These are phyloP conservation scores for Apocynum venetum DNA, from an alignment of 257 asterid species.

Conservation along the genomic window DNA sequence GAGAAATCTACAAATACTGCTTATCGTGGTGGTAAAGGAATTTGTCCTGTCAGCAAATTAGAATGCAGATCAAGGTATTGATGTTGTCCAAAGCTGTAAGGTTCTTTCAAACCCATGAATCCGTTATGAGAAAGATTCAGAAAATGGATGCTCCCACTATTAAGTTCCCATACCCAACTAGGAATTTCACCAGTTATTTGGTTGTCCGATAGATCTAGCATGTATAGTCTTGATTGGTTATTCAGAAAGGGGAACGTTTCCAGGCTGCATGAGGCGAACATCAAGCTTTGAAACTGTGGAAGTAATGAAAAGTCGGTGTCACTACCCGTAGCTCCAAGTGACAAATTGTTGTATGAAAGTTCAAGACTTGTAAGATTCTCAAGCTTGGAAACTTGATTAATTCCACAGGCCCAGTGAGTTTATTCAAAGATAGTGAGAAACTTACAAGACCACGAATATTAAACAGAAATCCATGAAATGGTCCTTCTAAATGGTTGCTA, in stretches of 20 bases:
- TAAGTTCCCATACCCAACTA: constrained; percentile 48
- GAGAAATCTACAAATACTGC: constrained; percentile 31
- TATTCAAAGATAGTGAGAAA: constrained; percentile 37
- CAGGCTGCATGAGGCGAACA: constrained; percentile 50
- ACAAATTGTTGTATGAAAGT: constrained; percentile 23
- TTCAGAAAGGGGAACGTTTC: constrained; percentile 36
- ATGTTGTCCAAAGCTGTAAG: constrained; percentile 31
- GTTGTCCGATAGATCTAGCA: constrained; percentile 52
- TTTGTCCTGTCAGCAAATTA: constrained; percentile 32
- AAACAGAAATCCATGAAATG: constrained; percentile 45
- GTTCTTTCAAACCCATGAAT: constrained; percentile 40
- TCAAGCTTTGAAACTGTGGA: constrained; percentile 18
- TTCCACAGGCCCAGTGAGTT: constrained; percentile 37
- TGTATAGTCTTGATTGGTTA: constrained; percentile 34
- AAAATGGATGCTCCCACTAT: constrained; percentile 24
- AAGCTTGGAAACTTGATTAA: constrained; percentile 7
- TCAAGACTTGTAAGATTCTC: constrained; percentile 17
- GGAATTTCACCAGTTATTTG: constrained; percentile 49
- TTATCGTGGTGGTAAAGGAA: constrained; percentile 31
- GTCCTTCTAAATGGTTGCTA: constrained; percentile 45
- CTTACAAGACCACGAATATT: constrained; percentile 22
- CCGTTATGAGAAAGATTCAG: constrained; percentile 49
- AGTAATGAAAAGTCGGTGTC: constrained; percentile 11
- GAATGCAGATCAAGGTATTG: constrained; percentile 43
- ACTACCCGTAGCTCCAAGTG: constrained; percentile 18